A percentile compares a stretch with the other conserved stretches of the same genome.
These are phyloP conservation scores for Cyclanthera cordifolia DNA, from an alignment of 306 rosid genomes.

Conservation along the genomic window DNA sequence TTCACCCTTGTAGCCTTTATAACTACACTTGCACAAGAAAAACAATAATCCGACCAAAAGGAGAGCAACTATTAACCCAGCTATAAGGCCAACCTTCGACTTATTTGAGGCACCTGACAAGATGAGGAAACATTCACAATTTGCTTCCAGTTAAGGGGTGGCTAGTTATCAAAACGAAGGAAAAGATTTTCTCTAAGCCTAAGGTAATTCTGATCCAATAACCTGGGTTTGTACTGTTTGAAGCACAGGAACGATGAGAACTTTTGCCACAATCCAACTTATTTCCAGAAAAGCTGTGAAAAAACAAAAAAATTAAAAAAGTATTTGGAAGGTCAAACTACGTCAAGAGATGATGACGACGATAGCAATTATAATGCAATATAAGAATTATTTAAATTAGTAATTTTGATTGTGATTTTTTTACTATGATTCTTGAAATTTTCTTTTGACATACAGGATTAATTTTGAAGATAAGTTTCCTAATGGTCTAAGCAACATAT, in stretches of 20 bases:
- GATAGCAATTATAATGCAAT: background rate
- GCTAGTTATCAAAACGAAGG: background rate
- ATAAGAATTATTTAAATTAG: background rate
- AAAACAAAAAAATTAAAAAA: background rate
- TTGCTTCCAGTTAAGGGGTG: background rate
- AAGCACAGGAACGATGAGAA: slow-evolving; percentile 35
- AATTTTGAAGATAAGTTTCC: background rate
- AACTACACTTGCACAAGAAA: slow-evolving; percentile 45
- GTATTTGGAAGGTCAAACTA: background rate
- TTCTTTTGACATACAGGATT: background rate
- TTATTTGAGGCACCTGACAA: slow-evolving; percentile 46
- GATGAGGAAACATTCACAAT: slow-evolving; percentile 10
- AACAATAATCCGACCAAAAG: slow-evolving; percentile 41
- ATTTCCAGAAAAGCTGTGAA: slow-evolving; percentile 82
- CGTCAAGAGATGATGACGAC: background rate
- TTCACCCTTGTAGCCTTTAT: slow-evolving; percentile 57
- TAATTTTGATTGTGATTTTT: background rate
- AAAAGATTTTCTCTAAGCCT: slow-evolving; percentile 5
- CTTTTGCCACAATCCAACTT: slow-evolving; percentile 53
- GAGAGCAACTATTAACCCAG: slow-evolving; percentile 37
- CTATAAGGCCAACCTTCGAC: slow-evolving; percentile 45
- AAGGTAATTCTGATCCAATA: slow-evolving; percentile 20
- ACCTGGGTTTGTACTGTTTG: slow-evolving; percentile 48
- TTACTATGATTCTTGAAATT: background rate
- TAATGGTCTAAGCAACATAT: background rate